These are phyloP conservation scores for Corrigiola litoralis DNA, from an alignment of 179 eudicot species.

Conservation along the genomic window DNA sequence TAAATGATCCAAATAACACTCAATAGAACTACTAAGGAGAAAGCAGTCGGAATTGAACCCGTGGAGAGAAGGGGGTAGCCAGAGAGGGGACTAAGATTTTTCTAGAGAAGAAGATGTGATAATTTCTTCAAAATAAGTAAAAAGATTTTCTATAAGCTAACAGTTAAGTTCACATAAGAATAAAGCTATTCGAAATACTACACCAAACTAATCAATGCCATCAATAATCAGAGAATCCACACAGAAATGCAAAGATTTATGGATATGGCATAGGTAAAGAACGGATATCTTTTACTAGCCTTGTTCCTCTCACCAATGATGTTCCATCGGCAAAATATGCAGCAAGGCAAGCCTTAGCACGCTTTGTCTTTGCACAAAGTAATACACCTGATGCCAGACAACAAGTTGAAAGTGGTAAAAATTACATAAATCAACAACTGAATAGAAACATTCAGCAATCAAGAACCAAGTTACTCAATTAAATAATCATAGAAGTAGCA, in stretches of 20 bases:
- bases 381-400: slow-evolving; percentile 56
- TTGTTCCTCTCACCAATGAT: slow-evolving; percentile 42
- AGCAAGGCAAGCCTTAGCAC: slow-evolving; percentile 70
- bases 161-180: too few species aligned
- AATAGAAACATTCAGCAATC: slow-evolving; percentile 1
- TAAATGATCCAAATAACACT: too few species aligned
- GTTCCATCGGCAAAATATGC: slow-evolving; percentile 87
- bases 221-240: neutral
- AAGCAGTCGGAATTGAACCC: too few species aligned
- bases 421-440: neutral
- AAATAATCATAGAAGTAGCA: neutral
- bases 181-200: too few species aligned
- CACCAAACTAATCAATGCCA: too few species aligned
- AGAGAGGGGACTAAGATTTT: too few species aligned
- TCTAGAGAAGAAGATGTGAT: too few species aligned
- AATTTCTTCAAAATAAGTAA: too few species aligned
- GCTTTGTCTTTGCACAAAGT: slow-evolving; percentile 94
- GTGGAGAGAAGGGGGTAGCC: too few species aligned
- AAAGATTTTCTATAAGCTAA: too few species aligned
- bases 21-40: too few species aligned
- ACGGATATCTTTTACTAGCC: slow-evolving; percentile 37
- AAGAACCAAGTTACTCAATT: neutral
- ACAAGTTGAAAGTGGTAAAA: neutral
- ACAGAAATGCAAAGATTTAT: neutral
- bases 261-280: slow-evolving; percentile 5